phyloP scores from a whole-genome alignment of 2,329 filamentous ascomycete species.

The Nannizziopsis arthrosporioides region DNA sequence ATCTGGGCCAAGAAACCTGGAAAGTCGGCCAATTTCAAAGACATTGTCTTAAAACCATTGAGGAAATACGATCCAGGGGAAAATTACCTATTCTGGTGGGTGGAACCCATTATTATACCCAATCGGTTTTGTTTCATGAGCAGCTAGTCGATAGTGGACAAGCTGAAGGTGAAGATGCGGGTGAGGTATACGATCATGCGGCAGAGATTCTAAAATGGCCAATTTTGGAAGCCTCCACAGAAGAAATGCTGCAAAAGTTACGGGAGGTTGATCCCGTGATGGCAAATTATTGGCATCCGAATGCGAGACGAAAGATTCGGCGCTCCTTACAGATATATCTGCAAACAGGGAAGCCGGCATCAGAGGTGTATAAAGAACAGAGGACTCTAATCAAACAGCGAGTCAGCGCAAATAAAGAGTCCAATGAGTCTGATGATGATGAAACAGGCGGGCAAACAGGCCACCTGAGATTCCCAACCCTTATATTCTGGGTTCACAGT shows the following conservation, averaged over 20 bases:
- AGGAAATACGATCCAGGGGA: constrained; percentile 65
- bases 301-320: constrained; percentile 78
- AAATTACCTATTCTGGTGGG: constrained; percentile 83
- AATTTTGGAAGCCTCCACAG: constrained; percentile 59
- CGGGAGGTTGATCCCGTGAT: constrained; percentile 75
- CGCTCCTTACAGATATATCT: constrained; percentile 85
- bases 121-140: constrained; percentile 73
- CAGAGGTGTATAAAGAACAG: constrained; percentile 78
- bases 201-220: constrained; percentile 45
- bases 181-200: constrained; percentile 18
- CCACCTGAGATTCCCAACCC: constrained; percentile 43
- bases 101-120: constrained; percentile 90
- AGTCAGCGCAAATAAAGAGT: not conserved
- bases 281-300: constrained; percentile 87
- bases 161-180: constrained; percentile 18
- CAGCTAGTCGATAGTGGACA: constrained; percentile 41
- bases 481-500: constrained; percentile 82
- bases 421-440: not conserved
- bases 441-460: constrained; percentile 14
- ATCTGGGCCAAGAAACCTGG: constrained; percentile 69
- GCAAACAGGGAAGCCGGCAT: constrained; percentile 67
- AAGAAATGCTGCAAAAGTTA: constrained; percentile 60
- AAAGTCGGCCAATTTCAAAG: constrained; percentile 64
- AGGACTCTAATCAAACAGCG: constrained; percentile 24
- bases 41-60: constrained; percentile 56